Evolutionary conservation across 2,329 filamentous ascomycete species (phyloP).

Genomic region (Zasmidium angulare): DNA sequence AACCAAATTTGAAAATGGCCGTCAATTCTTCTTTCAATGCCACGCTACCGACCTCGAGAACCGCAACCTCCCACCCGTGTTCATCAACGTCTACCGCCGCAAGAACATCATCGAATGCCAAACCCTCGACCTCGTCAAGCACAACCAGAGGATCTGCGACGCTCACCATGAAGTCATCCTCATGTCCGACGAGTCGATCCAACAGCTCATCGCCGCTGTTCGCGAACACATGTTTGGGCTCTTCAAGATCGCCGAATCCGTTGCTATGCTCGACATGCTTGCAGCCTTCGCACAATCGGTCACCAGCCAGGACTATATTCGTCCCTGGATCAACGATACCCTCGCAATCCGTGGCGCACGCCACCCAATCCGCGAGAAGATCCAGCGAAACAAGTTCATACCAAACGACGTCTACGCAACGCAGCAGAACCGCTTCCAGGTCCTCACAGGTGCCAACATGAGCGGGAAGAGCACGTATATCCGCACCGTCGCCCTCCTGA

Average conservation of each 20-base stretch:
- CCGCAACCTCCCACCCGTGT: slow-evolving; percentile 60
- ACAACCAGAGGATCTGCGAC: slow-evolving; percentile 71
- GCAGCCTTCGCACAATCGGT: slow-evolving; percentile 73
- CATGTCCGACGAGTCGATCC: slow-evolving; percentile 73
- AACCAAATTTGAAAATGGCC: slow-evolving; percentile 72
- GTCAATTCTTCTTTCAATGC: slow-evolving; percentile 78
- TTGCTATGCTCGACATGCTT: slow-evolving; percentile 72
- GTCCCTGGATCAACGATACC: slow-evolving; percentile 67
- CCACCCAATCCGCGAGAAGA: slow-evolving; percentile 77
- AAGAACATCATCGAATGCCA: slow-evolving; percentile 83
- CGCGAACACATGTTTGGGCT: slow-evolving; percentile 68
- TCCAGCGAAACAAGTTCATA: slow-evolving; percentile 68
- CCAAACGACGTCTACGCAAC: slow-evolving; percentile 90
- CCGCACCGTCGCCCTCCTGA: slow-evolving; percentile 75
- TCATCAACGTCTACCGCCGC: slow-evolving; percentile 75
- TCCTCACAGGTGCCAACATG: slow-evolving; percentile 97
- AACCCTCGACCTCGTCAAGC: slow-evolving; percentile 78
- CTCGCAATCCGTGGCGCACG: slow-evolving; percentile 72
- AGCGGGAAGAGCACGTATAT: slow-evolving; percentile 97
- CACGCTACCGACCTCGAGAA: slow-evolving; percentile 62
- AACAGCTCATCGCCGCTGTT: slow-evolving; percentile 70
- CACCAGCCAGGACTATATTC: slow-evolving; percentile 65
- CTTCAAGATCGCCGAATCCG: slow-evolving; percentile 81
- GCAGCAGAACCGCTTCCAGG: slow-evolving; percentile 78
- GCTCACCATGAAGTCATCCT: slow-evolving; percentile 80